These are phyloP conservation scores for Kodamaea plutei DNA, from an alignment of 1,139 yeast genomes.

Conservation along the genomic window DNA sequence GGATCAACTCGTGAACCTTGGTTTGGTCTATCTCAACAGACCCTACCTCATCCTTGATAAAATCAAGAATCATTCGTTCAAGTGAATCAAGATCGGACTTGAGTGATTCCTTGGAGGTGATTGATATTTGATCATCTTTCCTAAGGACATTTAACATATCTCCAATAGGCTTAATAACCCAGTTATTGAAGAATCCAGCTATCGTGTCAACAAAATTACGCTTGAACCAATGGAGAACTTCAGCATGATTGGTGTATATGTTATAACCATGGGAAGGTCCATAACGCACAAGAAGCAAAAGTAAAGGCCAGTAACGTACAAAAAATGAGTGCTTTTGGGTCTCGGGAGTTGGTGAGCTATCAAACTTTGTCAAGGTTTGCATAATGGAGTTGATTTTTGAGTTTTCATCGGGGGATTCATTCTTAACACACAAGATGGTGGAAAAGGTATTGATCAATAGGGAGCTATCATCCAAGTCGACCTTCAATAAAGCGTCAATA, in stretches of 20 bases:
- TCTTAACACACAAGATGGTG: conserved; percentile 9
- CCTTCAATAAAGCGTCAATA: conserved; percentile 21
- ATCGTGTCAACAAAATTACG: conserved; percentile 60
- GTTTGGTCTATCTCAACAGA: conserved; percentile 18
- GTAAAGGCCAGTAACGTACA: conserved; percentile 67
- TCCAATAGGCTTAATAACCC: conserved; percentile 77
- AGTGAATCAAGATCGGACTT: conserved; percentile 74
- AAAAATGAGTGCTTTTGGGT: conserved; percentile 45
- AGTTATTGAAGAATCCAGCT: conserved; percentile 66
- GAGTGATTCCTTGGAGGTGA: conserved; percentile 76
- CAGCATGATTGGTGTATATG: conserved; percentile 47
- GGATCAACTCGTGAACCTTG: conserved; percentile 41
- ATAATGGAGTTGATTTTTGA: conserved; percentile 6
- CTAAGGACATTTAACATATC: conserved; percentile 76
- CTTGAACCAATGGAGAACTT: conserved; percentile 53
- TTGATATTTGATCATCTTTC: conserved; percentile 75
- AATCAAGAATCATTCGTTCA: conserved; percentile 83
- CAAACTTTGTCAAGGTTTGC: conserved; percentile 9
- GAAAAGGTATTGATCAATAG: conserved; percentile 10
- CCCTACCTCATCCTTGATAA: conserved; percentile 41
- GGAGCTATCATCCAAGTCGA: conserved; percentile 13
- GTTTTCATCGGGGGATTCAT: conserved; percentile 6
- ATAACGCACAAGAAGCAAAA: conserved; percentile 34
- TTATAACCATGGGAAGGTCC: conserved; percentile 49
- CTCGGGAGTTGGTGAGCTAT: conserved; percentile 5